Evolutionary conservation across 2,329 filamentous ascomycete genomes (phyloP).

Genomic region (Claviceps capensis): DNA sequence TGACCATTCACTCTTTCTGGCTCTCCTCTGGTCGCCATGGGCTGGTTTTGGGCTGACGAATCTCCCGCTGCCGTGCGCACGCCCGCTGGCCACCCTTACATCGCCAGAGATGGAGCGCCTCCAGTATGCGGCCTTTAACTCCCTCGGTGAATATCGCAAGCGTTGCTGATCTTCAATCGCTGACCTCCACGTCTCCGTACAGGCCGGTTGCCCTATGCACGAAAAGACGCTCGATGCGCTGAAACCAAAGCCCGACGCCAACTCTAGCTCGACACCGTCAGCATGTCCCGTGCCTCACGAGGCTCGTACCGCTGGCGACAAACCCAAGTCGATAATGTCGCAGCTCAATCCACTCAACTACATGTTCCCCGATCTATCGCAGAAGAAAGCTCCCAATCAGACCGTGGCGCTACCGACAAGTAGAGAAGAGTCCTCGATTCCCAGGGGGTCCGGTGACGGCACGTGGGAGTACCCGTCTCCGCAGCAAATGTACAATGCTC

Average conservation of each 20-base stretch:
- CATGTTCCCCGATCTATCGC: constrained; percentile 82
- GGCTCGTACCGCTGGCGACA: constrained; percentile 14
- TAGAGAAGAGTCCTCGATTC: constrained; percentile 79
- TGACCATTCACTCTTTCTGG: background rate
- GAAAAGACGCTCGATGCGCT: constrained; percentile 37
- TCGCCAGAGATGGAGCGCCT: constrained; percentile 16
- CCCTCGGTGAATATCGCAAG: no score
- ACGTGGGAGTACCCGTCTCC: constrained; percentile 98
- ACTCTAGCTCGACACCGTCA: constrained; percentile 17
- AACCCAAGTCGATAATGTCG: constrained; percentile 35
- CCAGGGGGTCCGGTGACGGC: constrained; percentile 61
- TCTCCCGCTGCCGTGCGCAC: constrained; percentile 21
- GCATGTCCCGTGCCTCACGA: constrained; percentile 34
- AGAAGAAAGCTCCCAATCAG: constrained; percentile 63
- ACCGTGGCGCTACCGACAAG: constrained; percentile 59
- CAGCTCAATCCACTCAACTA: constrained; percentile 68
- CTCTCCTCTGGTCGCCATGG: constrained; percentile 26
- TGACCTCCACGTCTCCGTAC: background rate
- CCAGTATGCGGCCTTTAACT: constrained; percentile 15
- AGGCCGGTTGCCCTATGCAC: constrained; percentile 47
- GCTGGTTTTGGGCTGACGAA: constrained; percentile 50
- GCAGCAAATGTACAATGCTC: constrained; percentile 99
- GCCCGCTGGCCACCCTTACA: constrained; percentile 19
- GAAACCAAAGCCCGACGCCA: constrained; percentile 14
- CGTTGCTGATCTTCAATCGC: background rate